Evolutionary conservation across 768 basidiomycete species (phyloP).

Genomic region (Psilocybe tampanensis): DNA sequence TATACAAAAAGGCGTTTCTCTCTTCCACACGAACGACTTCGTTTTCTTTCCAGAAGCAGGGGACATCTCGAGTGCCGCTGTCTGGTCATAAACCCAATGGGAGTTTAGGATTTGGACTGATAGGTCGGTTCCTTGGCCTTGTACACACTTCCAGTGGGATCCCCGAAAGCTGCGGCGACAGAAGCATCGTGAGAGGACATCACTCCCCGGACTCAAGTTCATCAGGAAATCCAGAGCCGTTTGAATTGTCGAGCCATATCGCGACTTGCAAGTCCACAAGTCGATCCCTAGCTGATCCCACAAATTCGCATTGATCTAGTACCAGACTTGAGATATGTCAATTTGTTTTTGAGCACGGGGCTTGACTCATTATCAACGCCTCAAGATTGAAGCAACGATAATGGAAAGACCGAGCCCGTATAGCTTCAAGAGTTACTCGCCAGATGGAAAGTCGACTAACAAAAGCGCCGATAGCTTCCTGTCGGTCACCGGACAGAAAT

Average conservation of each 20-base stretch:
- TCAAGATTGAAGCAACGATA: constrained; percentile 63
- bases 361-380: constrained; percentile 50
- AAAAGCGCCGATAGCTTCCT: constrained; percentile 46
- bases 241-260: constrained; percentile 54
- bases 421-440: constrained; percentile 63
- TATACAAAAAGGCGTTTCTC: constrained; percentile 6
- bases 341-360: background rate
- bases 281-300: constrained; percentile 52
- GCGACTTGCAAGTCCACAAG: constrained; percentile 48
- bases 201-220: constrained; percentile 39
- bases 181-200: constrained; percentile 55
- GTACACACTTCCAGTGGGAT: constrained; percentile 52
- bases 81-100: constrained; percentile 53
- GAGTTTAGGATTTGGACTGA: constrained; percentile 39
- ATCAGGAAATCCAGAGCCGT: constrained; percentile 53
- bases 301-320: constrained; percentile 55
- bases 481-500: constrained; percentile 40
- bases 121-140: constrained; percentile 32
- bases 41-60: constrained; percentile 30
- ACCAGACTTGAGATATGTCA: background rate
- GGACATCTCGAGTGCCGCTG: constrained; percentile 37
- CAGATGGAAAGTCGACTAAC: constrained; percentile 42
- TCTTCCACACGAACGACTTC: constrained; percentile 12
- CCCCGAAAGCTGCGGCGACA: constrained; percentile 54
- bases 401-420: constrained; percentile 56